Evolutionary conservation across 2,329 filamentous ascomycete genomes (phyloP).

Genomic region (Trichoderma atrobrunneum): DNA sequence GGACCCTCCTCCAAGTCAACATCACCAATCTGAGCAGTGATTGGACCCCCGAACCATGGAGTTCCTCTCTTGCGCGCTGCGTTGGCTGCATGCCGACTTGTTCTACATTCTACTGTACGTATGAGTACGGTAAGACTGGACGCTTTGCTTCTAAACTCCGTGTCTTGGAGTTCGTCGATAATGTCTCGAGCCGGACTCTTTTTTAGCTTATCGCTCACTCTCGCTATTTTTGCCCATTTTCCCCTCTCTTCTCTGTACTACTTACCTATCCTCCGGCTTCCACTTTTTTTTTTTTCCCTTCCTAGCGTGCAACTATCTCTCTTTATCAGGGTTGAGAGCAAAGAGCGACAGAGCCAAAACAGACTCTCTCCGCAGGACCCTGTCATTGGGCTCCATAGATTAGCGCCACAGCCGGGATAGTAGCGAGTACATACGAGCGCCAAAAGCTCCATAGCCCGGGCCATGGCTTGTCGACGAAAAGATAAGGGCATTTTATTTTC

Average conservation of each 20-base stretch:
- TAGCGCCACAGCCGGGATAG: conserved; percentile 20
- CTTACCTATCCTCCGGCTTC: neutral
- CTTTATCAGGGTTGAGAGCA: neutral
- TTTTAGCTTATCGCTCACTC: neutral
- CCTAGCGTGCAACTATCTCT: neutral
- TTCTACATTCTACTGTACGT: neutral
- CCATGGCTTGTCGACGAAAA: neutral
- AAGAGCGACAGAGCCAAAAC: neutral
- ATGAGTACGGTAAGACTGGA: neutral
- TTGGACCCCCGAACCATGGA: neutral
- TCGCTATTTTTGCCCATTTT: neutral
- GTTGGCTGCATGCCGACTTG: neutral
- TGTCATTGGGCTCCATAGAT: conserved; percentile 23
- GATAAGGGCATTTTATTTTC: neutral
- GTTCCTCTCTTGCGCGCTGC: neutral
- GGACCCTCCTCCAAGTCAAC: conserved; percentile 19
- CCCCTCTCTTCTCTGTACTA: neutral
- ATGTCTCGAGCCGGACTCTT: neutral
- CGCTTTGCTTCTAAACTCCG: neutral
- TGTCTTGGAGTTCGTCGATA: neutral
- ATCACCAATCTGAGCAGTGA: conserved; percentile 6
- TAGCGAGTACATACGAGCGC: neutral
- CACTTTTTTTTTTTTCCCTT: neutral
- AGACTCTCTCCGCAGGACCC: neutral
- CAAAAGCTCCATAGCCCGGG: neutral